phyloP scores from a whole-genome alignment of 2,329 filamentous ascomycete species.

The Epichloe amarillans region DNA sequence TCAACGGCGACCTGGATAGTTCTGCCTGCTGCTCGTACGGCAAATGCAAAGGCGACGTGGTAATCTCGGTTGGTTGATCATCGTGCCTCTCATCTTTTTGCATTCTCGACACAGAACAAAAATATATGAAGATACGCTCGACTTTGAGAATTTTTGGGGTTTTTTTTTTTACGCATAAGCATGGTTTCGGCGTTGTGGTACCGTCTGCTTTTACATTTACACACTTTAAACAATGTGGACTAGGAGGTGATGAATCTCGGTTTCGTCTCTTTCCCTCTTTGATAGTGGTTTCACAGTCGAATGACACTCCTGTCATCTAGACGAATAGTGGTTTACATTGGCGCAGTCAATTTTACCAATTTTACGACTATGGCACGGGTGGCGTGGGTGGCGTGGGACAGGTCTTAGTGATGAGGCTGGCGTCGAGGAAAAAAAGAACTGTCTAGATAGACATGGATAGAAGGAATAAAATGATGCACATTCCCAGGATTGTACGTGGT shows the following conservation, averaged over 20 bases:
- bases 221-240: background rate
- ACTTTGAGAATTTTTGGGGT: background rate
- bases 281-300: background rate
- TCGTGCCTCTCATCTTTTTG: background rate
- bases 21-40: conserved; percentile 42
- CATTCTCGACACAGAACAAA: background rate
- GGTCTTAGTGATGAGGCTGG: background rate
- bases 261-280: background rate
- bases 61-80: conserved; percentile 27
- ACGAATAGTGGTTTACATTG: background rate
- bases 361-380: background rate
- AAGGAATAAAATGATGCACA: background rate
- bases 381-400: background rate
- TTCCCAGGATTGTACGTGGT: background rate
- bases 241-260: background rate
- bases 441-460: background rate
- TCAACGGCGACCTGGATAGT: conserved; percentile 32
- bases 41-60: conserved; percentile 27
- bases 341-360: background rate
- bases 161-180: background rate
- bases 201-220: no score
- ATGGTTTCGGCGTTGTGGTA: background rate
- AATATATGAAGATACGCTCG: background rate
- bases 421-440: background rate
- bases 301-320: background rate